These are phyloP conservation scores for Saprolegnia diclina DNA, from an alignment of 352 stramenopile species.

Conservation along the genomic window DNA sequence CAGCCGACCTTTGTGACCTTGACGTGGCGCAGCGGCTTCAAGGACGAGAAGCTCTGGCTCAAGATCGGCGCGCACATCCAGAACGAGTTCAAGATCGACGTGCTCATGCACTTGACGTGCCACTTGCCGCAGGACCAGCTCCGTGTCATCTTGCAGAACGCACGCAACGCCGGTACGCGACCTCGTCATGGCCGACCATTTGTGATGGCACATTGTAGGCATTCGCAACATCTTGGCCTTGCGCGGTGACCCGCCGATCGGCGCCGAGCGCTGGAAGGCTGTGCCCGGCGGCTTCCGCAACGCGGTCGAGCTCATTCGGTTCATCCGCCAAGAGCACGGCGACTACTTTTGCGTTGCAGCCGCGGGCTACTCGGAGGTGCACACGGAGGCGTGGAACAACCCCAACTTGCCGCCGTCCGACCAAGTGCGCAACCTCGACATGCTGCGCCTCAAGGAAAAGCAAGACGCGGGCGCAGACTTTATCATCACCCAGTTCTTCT, in stretches of 20 bases:
- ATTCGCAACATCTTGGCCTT: constrained; percentile 99
- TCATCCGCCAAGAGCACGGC: constrained; percentile 94
- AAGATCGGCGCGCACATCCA: constrained; percentile 84
- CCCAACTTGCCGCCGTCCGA: constrained; percentile 73
- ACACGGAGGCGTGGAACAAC: constrained; percentile 82
- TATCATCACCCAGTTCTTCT: constrained; percentile 99
- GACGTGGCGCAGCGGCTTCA: constrained; percentile 87
- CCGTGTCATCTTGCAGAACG: constrained; percentile 58
- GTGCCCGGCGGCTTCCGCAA: constrained; percentile 89
- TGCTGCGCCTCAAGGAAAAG: constrained; percentile 97
- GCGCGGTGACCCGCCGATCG: constrained; percentile 93
- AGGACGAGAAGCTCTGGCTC: constrained; percentile 85
- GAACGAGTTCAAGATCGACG: constrained; percentile 79
- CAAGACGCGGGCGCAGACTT: constrained; percentile 96
- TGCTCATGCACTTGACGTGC: constrained; percentile 76
- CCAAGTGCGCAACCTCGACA: constrained; percentile 78
- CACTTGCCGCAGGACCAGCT: constrained; percentile 63
- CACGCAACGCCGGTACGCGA: constrained; percentile 39
- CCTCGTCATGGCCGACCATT: neutral
- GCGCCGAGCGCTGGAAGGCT: constrained; percentile 77
- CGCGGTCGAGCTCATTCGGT: constrained; percentile 94
- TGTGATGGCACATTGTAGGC: constrained; percentile 31
- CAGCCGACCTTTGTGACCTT: constrained; percentile 85
- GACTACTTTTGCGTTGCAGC: constrained; percentile 96
- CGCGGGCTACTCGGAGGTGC: constrained; percentile 95